Evolutionary conservation across 2,329 filamentous ascomycete species (phyloP).

Genomic region (Chrysoporthe austroafricana): DNA sequence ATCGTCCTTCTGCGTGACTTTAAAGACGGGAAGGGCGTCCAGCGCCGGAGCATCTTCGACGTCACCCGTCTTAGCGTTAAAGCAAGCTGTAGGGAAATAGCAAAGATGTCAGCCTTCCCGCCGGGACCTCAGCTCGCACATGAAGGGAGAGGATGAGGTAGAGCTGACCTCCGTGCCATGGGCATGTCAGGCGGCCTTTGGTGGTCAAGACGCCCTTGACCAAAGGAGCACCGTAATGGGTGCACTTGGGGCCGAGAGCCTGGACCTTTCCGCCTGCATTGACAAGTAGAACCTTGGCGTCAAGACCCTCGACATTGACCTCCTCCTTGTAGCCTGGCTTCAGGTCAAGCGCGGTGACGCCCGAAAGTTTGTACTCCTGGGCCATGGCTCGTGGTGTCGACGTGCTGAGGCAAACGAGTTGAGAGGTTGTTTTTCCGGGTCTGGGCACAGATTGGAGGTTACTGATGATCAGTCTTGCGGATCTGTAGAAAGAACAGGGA

Average conservation of each 20-base stretch:
- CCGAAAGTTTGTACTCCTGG: slow-evolving; percentile 74
- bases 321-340: slow-evolving; percentile 84
- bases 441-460: not conserved
- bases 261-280: slow-evolving; percentile 77
- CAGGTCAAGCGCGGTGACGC: slow-evolving; percentile 72
- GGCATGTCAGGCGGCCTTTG: slow-evolving; percentile 84
- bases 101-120: slow-evolving; percentile 20
- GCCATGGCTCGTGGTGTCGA: slow-evolving; percentile 48
- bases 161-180: slow-evolving; percentile 86
- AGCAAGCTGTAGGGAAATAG: slow-evolving; percentile 69
- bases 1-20: slow-evolving; percentile 78
- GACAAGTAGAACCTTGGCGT: slow-evolving; percentile 84
- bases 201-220: slow-evolving; percentile 82
- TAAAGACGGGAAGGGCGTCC: slow-evolving; percentile 82
- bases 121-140: not conserved
- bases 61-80: slow-evolving; percentile 85
- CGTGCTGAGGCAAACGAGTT: slow-evolving; percentile 1
- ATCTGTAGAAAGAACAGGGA: slow-evolving; percentile 12
- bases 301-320: slow-evolving; percentile 86
- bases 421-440: not conserved
- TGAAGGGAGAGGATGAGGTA: not conserved
- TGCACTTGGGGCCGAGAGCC: slow-evolving; percentile 82
- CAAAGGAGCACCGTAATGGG: slow-evolving; percentile 90
- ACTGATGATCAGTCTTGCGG: slow-evolving; percentile 12
- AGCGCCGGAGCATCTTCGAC: slow-evolving; percentile 93